Conservation (phyloP, 1,284 basidiomycete genomes). For the Cryptococcus sp. region DNA sequence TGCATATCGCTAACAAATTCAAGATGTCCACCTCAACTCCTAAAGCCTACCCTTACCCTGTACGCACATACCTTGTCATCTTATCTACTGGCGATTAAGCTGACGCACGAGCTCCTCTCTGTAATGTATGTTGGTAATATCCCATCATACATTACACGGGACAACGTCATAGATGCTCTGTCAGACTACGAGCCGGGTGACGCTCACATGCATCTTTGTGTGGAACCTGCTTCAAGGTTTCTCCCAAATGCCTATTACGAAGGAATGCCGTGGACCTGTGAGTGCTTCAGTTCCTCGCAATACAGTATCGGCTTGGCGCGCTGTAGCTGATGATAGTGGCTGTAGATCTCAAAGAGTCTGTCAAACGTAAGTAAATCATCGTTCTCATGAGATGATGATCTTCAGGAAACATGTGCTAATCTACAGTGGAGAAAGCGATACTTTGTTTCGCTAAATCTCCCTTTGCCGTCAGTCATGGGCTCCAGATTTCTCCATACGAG, state of each 20-base stretch:
- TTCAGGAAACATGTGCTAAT: neutral
- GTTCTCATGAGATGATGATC: constrained; percentile 8
- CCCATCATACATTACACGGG: constrained; percentile 21
- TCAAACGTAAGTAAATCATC: constrained; percentile 4
- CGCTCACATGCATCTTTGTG: constrained; percentile 19
- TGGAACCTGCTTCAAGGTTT: constrained; percentile 18
- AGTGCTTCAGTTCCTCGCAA: neutral
- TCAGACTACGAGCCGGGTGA: constrained; percentile 21
- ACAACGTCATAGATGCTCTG: constrained; percentile 20
- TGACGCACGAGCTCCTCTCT: constrained; percentile 11
- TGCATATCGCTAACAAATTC: too few relatives aligned
- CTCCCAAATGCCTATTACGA: constrained; percentile 34
- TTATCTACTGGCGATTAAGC: too few relatives aligned
- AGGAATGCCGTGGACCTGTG: constrained; percentile 37
- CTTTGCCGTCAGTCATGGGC: constrained; percentile 58
- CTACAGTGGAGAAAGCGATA: constrained; percentile 76
- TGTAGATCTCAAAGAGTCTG: constrained; percentile 14
- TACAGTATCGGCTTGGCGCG: neutral
- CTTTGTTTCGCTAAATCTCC: constrained; percentile 72
- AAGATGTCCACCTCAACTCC: too few relatives aligned
- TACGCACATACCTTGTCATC: too few relatives aligned
- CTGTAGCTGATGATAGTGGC: constrained; percentile 8
- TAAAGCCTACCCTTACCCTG: too few relatives aligned
- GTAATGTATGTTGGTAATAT: constrained; percentile 28
- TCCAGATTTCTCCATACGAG: constrained; percentile 61